Evolutionary conservation across 805 yeast genomes (phyloP).

Genomic region (Barnettozyma vustinii): DNA sequence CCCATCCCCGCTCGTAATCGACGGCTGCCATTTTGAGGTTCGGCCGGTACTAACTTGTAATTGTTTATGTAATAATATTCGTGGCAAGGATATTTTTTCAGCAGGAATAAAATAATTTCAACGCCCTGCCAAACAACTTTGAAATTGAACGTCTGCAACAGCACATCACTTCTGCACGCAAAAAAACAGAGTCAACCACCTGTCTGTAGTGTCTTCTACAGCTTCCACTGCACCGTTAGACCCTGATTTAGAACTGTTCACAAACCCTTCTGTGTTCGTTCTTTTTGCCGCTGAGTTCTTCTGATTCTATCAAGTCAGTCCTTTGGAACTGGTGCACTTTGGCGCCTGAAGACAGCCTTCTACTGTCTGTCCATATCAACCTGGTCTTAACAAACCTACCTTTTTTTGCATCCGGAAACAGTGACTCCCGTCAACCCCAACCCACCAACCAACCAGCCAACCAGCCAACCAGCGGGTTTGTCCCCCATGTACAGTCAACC

Average conservation of each 20-base stretch:
- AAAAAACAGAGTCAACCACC: neutral
- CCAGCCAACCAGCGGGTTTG: too few relatives aligned
- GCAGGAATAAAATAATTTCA: too few relatives aligned
- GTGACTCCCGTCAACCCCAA: too few relatives aligned
- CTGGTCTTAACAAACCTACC: too few relatives aligned
- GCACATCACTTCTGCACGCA: neutral
- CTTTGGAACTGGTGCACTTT: too few relatives aligned
- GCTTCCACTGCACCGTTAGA: neutral
- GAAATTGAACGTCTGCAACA: neutral
- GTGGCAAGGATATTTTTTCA: too few relatives aligned
- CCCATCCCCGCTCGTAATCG: neutral
- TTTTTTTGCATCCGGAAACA: too few relatives aligned
- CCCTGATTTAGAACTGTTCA: neutral
- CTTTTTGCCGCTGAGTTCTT: neutral
- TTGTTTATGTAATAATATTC: neutral
- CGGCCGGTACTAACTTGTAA: neutral
- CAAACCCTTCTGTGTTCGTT: neutral
- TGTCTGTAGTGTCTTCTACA: neutral
- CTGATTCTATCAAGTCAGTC: neutral
- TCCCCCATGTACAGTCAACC: neutral
- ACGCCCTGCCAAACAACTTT: too few relatives aligned
- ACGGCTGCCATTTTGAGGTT: neutral
- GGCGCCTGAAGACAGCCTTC: too few relatives aligned
- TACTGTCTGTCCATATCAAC: too few relatives aligned
- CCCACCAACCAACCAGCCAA: too few relatives aligned